Percentiles rank a stretch among this genome's conserved stretches.
Conservation (phyloP, 345 rosid species). For the Raphanus raphanistrum region DNA sequence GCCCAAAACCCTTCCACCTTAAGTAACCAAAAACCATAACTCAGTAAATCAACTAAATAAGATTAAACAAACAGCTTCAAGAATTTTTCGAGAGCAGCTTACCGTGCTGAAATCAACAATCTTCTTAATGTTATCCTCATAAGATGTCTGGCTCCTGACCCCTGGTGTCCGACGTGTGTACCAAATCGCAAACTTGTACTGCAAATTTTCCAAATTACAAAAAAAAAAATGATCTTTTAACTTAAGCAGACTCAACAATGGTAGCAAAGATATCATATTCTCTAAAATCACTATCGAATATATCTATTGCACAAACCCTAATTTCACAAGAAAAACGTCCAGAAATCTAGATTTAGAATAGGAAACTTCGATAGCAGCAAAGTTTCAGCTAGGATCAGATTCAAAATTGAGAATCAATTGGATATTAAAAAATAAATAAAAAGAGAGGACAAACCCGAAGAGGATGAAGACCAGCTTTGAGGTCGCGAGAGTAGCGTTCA, state of each 20-base stretch:
- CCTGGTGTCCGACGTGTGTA: constrained; percentile 95
- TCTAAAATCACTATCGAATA: background rate
- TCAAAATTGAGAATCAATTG: background rate
- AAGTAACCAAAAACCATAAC: background rate
- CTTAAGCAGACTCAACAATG: background rate
- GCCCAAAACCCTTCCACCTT: background rate
- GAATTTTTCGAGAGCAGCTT: constrained; percentile 43
- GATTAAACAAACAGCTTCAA: background rate
- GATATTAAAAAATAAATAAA: background rate
- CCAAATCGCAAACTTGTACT: constrained; percentile 96
- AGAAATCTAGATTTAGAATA: background rate
- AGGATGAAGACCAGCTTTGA: constrained; percentile 84
- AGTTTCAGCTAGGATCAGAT: constrained; percentile 5
- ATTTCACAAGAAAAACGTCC: background rate
- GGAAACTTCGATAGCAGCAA: background rate
- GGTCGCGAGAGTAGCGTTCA: constrained; percentile 77
- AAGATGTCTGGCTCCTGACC: constrained; percentile 77
- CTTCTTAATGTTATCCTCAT: constrained; percentile 94
- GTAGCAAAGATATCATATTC: background rate
- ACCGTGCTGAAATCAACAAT: constrained; percentile 91
- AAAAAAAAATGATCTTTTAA: background rate
- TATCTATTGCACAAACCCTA: background rate
- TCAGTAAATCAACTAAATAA: background rate
- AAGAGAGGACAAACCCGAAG: constrained; percentile 58
- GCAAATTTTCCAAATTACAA: constrained; percentile 23